Evolutionary conservation across 257 asterid genomes (phyloP).

Genomic region (Mitragyna speciosa): DNA sequence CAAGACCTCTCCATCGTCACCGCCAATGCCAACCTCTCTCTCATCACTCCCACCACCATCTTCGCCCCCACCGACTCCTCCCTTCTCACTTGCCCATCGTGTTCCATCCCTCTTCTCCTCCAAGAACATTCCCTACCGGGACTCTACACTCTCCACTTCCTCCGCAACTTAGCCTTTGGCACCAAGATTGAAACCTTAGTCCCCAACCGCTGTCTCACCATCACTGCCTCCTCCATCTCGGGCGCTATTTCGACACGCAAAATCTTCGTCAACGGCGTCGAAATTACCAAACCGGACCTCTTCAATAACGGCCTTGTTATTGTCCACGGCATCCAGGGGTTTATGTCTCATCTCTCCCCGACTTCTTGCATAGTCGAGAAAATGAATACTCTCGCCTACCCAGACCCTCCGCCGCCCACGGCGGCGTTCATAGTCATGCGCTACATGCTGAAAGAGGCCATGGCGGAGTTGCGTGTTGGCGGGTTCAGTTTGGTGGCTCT

Average conservation of each 20-base stretch:
- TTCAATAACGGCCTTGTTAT: slow-evolving; percentile 65
- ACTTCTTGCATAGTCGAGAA: slow-evolving; percentile 61
- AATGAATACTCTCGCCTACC: slow-evolving; percentile 53
- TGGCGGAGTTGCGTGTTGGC: slow-evolving; percentile 49
- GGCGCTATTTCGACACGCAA: slow-evolving; percentile 18
- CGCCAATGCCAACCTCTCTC: slow-evolving; percentile 37
- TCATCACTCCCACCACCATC: slow-evolving; percentile 56
- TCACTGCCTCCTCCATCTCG: background rate
- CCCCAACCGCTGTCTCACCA: slow-evolving; percentile 21
- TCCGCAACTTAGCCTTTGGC: slow-evolving; percentile 32
- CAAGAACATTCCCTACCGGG: slow-evolving; percentile 13
- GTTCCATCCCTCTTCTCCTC: slow-evolving; percentile 65
- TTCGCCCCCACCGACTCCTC: slow-evolving; percentile 70
- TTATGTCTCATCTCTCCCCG: slow-evolving; percentile 62
- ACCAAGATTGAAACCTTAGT: slow-evolving; percentile 59
- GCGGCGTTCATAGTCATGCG: slow-evolving; percentile 41
- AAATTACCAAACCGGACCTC: slow-evolving; percentile 55
- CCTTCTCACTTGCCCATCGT: slow-evolving; percentile 68
- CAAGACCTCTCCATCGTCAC: slow-evolving; percentile 49
- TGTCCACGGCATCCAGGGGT: slow-evolving; percentile 65
- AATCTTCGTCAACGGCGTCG: slow-evolving; percentile 68
- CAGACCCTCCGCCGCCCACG: slow-evolving; percentile 40
- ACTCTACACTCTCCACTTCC: background rate
- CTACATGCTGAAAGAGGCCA: slow-evolving; percentile 54
- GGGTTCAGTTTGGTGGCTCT: slow-evolving; percentile 64